These are phyloP conservation scores for Melaleuca quinquenervia DNA, from an alignment of 345 rosid genomes.

Conservation along the genomic window DNA sequence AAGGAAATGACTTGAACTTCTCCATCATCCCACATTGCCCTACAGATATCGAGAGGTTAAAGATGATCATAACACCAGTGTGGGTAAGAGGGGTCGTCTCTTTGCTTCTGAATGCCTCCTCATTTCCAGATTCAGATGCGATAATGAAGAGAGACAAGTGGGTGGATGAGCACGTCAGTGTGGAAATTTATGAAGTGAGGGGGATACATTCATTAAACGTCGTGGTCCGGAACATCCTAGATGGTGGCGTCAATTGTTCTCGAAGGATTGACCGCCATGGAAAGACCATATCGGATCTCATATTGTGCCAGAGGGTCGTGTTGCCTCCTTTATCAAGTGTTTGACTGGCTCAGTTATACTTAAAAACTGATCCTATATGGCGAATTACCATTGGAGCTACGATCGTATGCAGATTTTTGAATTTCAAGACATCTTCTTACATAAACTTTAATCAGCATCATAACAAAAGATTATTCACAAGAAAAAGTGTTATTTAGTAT, in stretches of 20 bases:
- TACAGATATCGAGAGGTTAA: conserved; percentile 46
- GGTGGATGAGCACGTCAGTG: conserved; percentile 29
- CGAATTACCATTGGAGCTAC: not conserved
- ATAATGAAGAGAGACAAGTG: conserved; percentile 18
- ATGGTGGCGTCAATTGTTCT: conserved; percentile 88
- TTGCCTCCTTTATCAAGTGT: conserved; percentile 22
- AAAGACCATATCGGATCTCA: conserved; percentile 68
- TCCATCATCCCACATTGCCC: conserved; percentile 69
- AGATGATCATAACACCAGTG: conserved; percentile 45
- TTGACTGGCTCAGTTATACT: not conserved
- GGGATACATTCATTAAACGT: conserved; percentile 67
- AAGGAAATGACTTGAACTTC: conserved; percentile 78
- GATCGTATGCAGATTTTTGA: not conserved
- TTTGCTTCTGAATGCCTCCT: conserved; percentile 29
- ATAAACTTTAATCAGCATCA: not conserved
- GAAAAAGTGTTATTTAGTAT: not conserved
- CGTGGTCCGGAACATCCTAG: conserved; percentile 70
- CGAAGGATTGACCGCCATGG: conserved; percentile 89
- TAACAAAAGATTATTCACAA: not conserved
- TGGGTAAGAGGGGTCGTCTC: conserved; percentile 72
- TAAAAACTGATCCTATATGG: not conserved
- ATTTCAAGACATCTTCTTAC: not conserved
- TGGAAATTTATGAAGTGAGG: conserved; percentile 62
- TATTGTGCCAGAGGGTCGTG: conserved; percentile 52
- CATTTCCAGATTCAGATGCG: conserved; percentile 28